Base-by-base conservation (phyloP, 202 grass and related monocot genomes). In the Sporobolus alterniflorus region DNA sequence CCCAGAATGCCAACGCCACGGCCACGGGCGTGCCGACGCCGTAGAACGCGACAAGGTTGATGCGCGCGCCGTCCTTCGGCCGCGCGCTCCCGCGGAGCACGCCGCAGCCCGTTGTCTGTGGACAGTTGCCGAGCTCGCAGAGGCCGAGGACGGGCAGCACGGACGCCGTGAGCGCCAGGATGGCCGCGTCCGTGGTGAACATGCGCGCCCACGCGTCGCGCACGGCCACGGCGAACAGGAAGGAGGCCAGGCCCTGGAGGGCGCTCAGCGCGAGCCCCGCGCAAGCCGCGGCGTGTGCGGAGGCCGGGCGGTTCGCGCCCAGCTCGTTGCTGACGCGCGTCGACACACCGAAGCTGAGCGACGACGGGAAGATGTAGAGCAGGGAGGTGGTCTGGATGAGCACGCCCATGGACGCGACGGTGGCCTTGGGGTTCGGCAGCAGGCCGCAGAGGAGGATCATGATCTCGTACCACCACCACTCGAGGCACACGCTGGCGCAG, bases 381-480 rank as follows among this genome's bases (percentile, higher is more conserved):
- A 98, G 87, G 0, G 96, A 93, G 0, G 96, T 98, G n/a, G 80
- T 94, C 75, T 98, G 96, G 57, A 98, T 95, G 11, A 98, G 85
- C 20, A 98, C 87, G 5, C 96, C 96, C 96, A 98, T 98, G 74
- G 93, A 92, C 3, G 91, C 93, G 6, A 98, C 93, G 17, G 93
- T 94, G 1, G 91, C 93, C 69, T 83, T 78, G 1, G 96, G 96
- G 25, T 96, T 85, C 0, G 78, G 52, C 0, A 98, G 80, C 2
- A 96, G 86, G 2, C 96, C 96, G 40, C 96, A 93, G 40, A 98
- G 87, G 0, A 98, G 88, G 75, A 98, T 92, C 96, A 95, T 98
- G 73, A 98, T 95, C 83, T 95, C 96, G 81, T 98, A 98, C 92
- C 92, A 98, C 95, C 95, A 98, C 95, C 95, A 98, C 82, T 98